phyloP scores from a whole-genome alignment of 169 alveolate genomes.

The Cryptosporidium xiaoi region DNA sequence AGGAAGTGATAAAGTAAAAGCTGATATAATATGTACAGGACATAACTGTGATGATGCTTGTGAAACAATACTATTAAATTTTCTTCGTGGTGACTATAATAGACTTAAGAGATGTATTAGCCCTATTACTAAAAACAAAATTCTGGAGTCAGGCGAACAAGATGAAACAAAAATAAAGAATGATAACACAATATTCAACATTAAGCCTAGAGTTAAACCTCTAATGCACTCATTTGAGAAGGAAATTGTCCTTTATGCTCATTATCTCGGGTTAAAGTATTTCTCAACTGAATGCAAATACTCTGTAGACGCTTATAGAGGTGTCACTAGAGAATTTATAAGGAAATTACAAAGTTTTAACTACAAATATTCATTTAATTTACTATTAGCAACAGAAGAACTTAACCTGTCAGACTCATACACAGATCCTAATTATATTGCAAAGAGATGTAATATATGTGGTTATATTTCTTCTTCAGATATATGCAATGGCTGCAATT shows the following conservation, averaged over 20 bases:
- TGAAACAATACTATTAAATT: constrained; percentile 96
- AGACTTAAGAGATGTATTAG: constrained; percentile 90
- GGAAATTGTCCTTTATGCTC: constrained; percentile 97
- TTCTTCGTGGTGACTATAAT: constrained; percentile 95
- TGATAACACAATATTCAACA: constrained; percentile 72
- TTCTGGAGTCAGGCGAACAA: constrained; percentile 74
- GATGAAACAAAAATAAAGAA: not conserved
- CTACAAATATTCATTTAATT: constrained; percentile 36
- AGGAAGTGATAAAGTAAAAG: constrained; percentile 92
- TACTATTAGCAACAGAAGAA: constrained; percentile 51
- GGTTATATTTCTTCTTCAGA: constrained; percentile 63
- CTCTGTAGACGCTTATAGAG: constrained; percentile 97
- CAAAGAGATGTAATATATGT: constrained; percentile 44
- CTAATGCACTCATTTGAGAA: constrained; percentile 94
- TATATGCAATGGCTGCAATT: constrained; percentile 55
- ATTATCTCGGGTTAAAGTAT: constrained; percentile 91
- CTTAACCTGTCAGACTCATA: constrained; percentile 16
- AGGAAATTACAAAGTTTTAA: constrained; percentile 88
- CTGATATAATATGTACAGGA: constrained; percentile 96
- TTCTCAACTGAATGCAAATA: constrained; percentile 97
- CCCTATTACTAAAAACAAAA: constrained; percentile 80
- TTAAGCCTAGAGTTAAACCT: constrained; percentile 93
- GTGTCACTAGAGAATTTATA: constrained; percentile 93
- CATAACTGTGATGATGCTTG: constrained; percentile 99
- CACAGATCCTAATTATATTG: constrained; percentile 26